Evolutionary conservation across 495 filamentous ascomycete genomes (phyloP), one percentile per base, ranked within the genome.

Genomic region (Apiosordaria backusii): DNA sequence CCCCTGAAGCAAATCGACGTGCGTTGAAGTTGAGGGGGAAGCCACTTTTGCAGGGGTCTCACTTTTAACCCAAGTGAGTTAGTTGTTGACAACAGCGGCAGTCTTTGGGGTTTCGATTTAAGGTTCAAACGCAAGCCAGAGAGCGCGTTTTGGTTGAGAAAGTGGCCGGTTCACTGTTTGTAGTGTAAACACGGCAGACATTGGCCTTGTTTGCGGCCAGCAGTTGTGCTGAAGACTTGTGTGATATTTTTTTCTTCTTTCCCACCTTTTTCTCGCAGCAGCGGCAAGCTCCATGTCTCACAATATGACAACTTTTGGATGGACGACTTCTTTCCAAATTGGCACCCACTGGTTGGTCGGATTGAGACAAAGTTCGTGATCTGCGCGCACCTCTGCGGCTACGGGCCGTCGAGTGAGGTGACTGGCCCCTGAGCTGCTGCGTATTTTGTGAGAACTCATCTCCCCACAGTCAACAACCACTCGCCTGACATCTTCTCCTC

Each of bases 11-110:
- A 60, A 35, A 60, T 27, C 16, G 22, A 18, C 19, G 58, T 18
- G 58, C 58, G 22, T 60, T 16, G 59, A 27, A 61, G 59, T 61
- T 27, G n/a, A 61, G n/a, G 57, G 57, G 52, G 52, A 55, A 59
- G 57, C 57, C 57, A 59, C 59, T 61, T 59, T 59, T 61, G 59
- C 59, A 61, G 59, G 59, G 59, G 27, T 61, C 59, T 29, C 22
- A 18, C 13, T 29, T 60, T 27, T n/a, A n/a, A n/a, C n/a, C n/a
- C n/a, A n/a, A n/a, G 23, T 6, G 16, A 24, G 16, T 25, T 2
- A 3, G 29, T 4, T 27, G 57, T 16, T 19, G 22, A 22, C n/a
- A 22, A 23, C 55, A 57, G 22, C n/a, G 9, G 10, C 57, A 23
- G 21, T 23, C 19, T 23, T 22, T 23, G 13, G 23, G 23, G 23